Conservation (phyloP, 768 basidiomycete genomes). For the Obba rivulosa region DNA sequence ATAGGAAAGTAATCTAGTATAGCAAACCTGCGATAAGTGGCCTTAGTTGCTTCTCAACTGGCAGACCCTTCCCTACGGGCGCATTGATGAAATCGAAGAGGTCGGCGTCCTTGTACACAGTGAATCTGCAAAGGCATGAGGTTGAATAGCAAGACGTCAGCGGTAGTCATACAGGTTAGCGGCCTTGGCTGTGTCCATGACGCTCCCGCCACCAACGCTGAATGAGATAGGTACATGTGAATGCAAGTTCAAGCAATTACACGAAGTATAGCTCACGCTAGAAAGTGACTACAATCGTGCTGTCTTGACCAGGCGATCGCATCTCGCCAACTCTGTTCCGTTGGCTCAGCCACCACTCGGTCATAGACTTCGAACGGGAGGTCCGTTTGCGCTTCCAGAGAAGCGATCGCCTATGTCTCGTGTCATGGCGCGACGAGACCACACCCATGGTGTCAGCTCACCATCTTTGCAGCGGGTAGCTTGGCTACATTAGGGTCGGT, state of each 20-base stretch:
- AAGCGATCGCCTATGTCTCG: constrained; percentile 56
- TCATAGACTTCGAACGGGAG: constrained; percentile 81
- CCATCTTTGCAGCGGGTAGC: constrained; percentile 77
- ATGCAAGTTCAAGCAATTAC: not conserved
- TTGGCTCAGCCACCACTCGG: constrained; percentile 83
- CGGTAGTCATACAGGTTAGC: constrained; percentile 67
- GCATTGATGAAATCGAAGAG: constrained; percentile 97
- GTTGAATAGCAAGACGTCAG: not conserved
- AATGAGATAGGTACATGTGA: constrained; percentile 1
- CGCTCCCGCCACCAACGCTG: constrained; percentile 89
- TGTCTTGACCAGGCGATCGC: constrained; percentile 86
- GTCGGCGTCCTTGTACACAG: constrained; percentile 88
- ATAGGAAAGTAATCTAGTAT: not conserved
- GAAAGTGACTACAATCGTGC: constrained; percentile 89
- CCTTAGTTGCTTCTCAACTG: constrained; percentile 65
- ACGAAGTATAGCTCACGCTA: constrained; percentile 53
- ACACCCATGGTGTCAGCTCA: constrained; percentile 25
- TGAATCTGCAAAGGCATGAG: constrained; percentile 47
- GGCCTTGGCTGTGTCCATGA: constrained; percentile 93
- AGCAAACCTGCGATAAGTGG: constrained; percentile 77
- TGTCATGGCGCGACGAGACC: not conserved
- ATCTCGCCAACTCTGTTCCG: constrained; percentile 81
- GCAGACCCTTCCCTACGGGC: constrained; percentile 87
- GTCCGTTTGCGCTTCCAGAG: constrained; percentile 71
- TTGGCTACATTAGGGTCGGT: constrained; percentile 85